These are phyloP conservation scores for Sparassis latifolia DNA, from an alignment of 1,284 basidiomycete genomes.

Conservation along the genomic window DNA sequence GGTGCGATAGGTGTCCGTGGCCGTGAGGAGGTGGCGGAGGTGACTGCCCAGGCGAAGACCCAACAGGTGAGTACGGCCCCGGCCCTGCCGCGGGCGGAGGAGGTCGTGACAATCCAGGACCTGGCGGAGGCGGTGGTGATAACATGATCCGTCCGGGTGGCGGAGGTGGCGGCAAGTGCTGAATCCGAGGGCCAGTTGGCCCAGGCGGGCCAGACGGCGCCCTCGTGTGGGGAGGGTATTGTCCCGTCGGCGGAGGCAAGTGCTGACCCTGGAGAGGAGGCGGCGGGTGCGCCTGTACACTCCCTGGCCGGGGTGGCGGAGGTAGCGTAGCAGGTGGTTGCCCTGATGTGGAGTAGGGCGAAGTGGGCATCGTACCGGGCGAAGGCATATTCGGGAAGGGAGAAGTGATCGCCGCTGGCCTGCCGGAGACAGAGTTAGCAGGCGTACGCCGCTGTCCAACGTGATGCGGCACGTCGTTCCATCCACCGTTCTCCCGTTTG, in stretches of 20 bases:
- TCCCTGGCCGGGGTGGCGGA: constrained; percentile 59
- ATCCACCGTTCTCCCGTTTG: constrained; percentile 73
- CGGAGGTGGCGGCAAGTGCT: constrained; percentile 26
- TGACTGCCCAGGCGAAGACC: constrained; percentile 25
- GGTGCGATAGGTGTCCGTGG: constrained; percentile 15
- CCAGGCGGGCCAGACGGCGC: constrained; percentile 33
- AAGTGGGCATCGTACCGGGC: constrained; percentile 40
- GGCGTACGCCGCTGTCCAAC: constrained; percentile 46
- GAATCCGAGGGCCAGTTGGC: constrained; percentile 16
- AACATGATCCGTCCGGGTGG: constrained; percentile 26
- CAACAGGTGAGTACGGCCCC: constrained; percentile 35
- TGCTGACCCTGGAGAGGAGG: constrained; percentile 40
- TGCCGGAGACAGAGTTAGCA: constrained; percentile 39
- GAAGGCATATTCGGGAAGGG: constrained; percentile 79
- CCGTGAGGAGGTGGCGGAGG: constrained; percentile 18
- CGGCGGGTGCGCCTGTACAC: constrained; percentile 42
- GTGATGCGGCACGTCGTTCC: constrained; percentile 83
- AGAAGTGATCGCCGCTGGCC: constrained; percentile 72
- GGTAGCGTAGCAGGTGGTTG: constrained; percentile 36
- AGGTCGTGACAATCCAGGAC: constrained; percentile 21
- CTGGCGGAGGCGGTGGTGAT: constrained; percentile 32
- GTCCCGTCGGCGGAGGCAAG: constrained; percentile 25
- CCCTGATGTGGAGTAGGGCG: constrained; percentile 37
- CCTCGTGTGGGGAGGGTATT: constrained; percentile 30
- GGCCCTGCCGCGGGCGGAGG: constrained; percentile 9